Base-by-base conservation (phyloP, 345 rosid species). In the Hevea brasiliensis region DNA sequence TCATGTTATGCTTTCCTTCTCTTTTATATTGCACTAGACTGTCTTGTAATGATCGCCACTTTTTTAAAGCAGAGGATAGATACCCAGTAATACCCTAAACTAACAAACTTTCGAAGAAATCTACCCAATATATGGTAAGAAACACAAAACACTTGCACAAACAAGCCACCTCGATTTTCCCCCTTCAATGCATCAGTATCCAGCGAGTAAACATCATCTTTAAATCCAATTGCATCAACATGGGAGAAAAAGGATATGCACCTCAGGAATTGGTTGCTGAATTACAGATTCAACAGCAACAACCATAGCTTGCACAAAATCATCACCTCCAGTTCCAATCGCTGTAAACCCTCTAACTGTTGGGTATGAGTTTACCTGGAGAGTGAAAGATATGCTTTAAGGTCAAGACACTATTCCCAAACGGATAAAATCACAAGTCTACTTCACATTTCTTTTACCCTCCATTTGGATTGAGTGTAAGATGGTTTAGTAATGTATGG, bases 241-340 rank as follows among this genome's bases (percentile, higher is more conserved):
- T 2, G 24, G 26, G 29, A 21, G 9, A 17, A 65, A n/a, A 61
- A 57, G 7, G 48, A 61, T 61, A 80, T 9, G 32, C 80, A 90
- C 99, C 97, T 92, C 86, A 40, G 97, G 98, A 73, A 95, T 87
- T 41, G 90, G 89, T 65, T 86, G 84, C 76, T 87, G 92, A 79
- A 91, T 86, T 61, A 92, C 99, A 76, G 98, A 95, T 79, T 95
- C 99, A 70, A 95, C 97, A 0, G 99, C 98, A 84, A 95, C 87
- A 75, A 95, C 88, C 99, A 95, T 92, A 45, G 97, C 85, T 70
- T 91, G 99, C 72, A 92, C 97, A 83, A 94, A 94, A 81, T 94
- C 98, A 67, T 94, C 93, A 54, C 98, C 98, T 41, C 98, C 97
- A 41, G 97, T 94, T 74, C 97, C 98, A 74, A 94, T 94, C 7